A percentile compares a stretch with the other conserved stretches of the same genome.
phyloP scores from a whole-genome alignment of 192 early-diverging fungal genomes.

The Dispira parvispora region DNA sequence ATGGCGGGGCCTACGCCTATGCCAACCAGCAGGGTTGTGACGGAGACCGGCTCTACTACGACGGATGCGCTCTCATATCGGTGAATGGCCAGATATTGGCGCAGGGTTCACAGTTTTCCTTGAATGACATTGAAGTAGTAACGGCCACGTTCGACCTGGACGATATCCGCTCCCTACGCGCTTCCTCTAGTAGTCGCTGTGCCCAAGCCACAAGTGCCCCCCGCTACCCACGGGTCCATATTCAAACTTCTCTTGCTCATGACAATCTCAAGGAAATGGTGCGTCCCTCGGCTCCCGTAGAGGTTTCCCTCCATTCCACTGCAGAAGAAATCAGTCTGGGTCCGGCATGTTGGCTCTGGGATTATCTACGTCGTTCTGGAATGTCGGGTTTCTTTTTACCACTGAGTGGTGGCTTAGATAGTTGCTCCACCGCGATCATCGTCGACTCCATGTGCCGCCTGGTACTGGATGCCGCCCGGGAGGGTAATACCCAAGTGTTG shows the following conservation, averaged over 20 bases:
- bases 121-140: slow-evolving; percentile 87
- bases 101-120: slow-evolving; percentile 81
- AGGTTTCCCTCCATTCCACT: slow-evolving; percentile 46
- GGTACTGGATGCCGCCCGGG: slow-evolving; percentile 17
- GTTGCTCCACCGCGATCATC: slow-evolving; percentile 75
- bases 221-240: slow-evolving; percentile 50
- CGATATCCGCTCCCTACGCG: slow-evolving; percentile 68
- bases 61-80: slow-evolving; percentile 79
- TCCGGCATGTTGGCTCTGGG: slow-evolving; percentile 99
- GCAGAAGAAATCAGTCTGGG: slow-evolving; percentile 86
- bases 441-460: slow-evolving; percentile 79
- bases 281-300: slow-evolving; percentile 27
- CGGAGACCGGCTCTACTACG: slow-evolving; percentile 95
- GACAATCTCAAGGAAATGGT: slow-evolving; percentile 14
- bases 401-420: slow-evolving; percentile 94
- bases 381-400: slow-evolving; percentile 86
- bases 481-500: slow-evolving; percentile 46
- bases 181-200: slow-evolving; percentile 47
- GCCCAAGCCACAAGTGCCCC: slow-evolving; percentile 54
- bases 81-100: slow-evolving; percentile 81
- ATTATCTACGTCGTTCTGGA: slow-evolving; percentile 86
- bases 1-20: slow-evolving; percentile 90
- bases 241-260: slow-evolving; percentile 33
- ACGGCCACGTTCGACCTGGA: slow-evolving; percentile 85
- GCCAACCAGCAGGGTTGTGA: slow-evolving; percentile 96